phyloP scores from a whole-genome alignment of 2,329 filamentous ascomycete species.

The Colletotrichum gloeosporioides region DNA sequence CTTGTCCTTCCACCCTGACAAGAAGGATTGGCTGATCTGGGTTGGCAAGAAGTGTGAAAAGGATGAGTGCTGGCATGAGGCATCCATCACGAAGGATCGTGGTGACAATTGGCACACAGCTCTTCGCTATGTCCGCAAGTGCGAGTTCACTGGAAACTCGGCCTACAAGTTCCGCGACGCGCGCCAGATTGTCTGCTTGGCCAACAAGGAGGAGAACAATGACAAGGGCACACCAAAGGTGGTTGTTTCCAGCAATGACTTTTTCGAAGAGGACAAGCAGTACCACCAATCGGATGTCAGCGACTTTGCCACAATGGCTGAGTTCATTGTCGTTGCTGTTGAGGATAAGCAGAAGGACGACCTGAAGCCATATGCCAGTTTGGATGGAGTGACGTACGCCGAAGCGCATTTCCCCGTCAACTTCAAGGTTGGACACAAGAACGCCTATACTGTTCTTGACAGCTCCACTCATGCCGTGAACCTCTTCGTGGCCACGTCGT shows the following conservation, averaged over 20 bases:
- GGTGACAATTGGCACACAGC: constrained; percentile 82
- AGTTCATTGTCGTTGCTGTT: constrained; percentile 91
- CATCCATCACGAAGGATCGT: constrained; percentile 79
- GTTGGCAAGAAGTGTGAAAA: constrained; percentile 74
- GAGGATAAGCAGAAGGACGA: constrained; percentile 69
- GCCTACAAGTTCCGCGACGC: constrained; percentile 58
- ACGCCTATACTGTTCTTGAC: constrained; percentile 90
- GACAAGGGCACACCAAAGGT: constrained; percentile 68
- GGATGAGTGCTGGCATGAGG: constrained; percentile 71
- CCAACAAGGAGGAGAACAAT: constrained; percentile 65
- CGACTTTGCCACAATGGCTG: constrained; percentile 92
- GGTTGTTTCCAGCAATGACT: constrained; percentile 80
- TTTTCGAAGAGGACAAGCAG: constrained; percentile 70
- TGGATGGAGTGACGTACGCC: constrained; percentile 85
- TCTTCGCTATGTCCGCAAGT: constrained; percentile 76
- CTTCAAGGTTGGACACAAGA: constrained; percentile 78
- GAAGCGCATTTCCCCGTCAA: constrained; percentile 85
- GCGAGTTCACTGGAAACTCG: constrained; percentile 80
- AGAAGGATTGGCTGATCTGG: constrained; percentile 93
- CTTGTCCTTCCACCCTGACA: constrained; percentile 82
- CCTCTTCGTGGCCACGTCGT: constrained; percentile 85
- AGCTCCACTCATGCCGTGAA: constrained; percentile 95
- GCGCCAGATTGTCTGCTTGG: constrained; percentile 65
- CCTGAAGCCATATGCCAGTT: constrained; percentile 81
- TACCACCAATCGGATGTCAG: constrained; percentile 74